Percentiles rank a stretch among this genome's conserved stretches.
These are phyloP conservation scores for Penicillium crystallinum DNA, from an alignment of 495 filamentous ascomycete species.

Conservation along the genomic window DNA sequence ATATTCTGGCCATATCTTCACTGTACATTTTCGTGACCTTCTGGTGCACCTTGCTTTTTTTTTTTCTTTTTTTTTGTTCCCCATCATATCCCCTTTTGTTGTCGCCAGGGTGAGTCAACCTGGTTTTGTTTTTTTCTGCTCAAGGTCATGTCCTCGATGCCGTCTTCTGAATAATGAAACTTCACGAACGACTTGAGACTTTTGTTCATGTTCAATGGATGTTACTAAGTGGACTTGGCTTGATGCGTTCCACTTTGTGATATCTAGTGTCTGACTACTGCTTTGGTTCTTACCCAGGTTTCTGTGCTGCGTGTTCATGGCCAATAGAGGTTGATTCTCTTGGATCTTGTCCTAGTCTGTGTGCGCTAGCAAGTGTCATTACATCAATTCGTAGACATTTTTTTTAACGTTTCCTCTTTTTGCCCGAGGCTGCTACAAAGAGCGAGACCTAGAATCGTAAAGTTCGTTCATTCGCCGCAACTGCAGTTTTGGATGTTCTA, in stretches of 20 bases:
- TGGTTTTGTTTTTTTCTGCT: not conserved
- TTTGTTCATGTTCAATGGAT: conserved; percentile 6
- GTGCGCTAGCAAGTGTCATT: not conserved
- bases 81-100: conserved; percentile 12
- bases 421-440: not conserved
- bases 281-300: conserved; percentile 6
- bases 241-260: conserved; percentile 11
- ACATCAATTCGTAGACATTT: not conserved
- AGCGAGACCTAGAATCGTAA: not conserved
- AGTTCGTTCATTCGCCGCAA: conserved; percentile 5
- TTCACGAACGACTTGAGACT: conserved; percentile 22
- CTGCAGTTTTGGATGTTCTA: conserved; percentile 1
- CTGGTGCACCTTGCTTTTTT: not conserved
- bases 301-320: not conserved
- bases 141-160: conserved; percentile 18
- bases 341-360: not conserved
- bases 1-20: conserved; percentile 10
- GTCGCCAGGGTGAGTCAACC: conserved; percentile 9
- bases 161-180: conserved; percentile 23
- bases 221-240: conserved; percentile 1
- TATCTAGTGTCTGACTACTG: conserved; percentile 17
- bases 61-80: not conserved
- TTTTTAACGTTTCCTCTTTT: not conserved
- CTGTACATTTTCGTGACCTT: conserved; percentile 15
- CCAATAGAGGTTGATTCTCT: conserved; percentile 12